phyloP scores from a whole-genome alignment of 108 stramenopile genomes.

The Mayamaea pseudoterrestris region DNA sequence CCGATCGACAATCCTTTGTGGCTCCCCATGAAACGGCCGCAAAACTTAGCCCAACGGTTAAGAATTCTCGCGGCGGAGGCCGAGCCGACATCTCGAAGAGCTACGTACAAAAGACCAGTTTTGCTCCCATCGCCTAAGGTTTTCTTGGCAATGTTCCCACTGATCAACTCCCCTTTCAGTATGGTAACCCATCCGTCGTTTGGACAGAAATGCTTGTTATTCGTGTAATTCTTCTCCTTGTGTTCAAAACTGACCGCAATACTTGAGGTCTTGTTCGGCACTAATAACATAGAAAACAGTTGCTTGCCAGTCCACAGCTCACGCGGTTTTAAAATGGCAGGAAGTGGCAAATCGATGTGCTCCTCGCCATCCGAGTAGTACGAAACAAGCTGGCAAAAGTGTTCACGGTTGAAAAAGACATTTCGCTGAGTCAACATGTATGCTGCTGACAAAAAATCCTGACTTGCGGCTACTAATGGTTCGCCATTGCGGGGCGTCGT shows the following conservation, averaged over 20 bases:
- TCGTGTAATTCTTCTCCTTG: slow-evolving; percentile 88
- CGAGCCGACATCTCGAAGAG: slow-evolving; percentile 75
- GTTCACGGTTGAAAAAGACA: slow-evolving; percentile 83
- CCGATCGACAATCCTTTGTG: slow-evolving; percentile 94
- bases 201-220: slow-evolving; percentile 76
- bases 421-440: slow-evolving; percentile 92
- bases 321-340: slow-evolving; percentile 87
- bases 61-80: slow-evolving; percentile 68
- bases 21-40: slow-evolving; percentile 85
- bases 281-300: slow-evolving; percentile 70
- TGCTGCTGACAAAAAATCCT: slow-evolving; percentile 94
- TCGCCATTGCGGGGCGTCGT: slow-evolving; percentile 96
- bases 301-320: slow-evolving; percentile 98
- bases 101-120: slow-evolving; percentile 86
- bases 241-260: slow-evolving; percentile 84
- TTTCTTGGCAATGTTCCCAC: slow-evolving; percentile 93
- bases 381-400: slow-evolving; percentile 78
- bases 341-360: slow-evolving; percentile 83
- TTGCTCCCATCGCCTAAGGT: slow-evolving; percentile 95
- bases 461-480: slow-evolving; percentile 92
- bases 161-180: slow-evolving; percentile 84
- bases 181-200: slow-evolving; percentile 95
- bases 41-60: slow-evolving; percentile 93
- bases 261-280: slow-evolving; percentile 62
- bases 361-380: slow-evolving; percentile 91